Evolutionary conservation across 164 flowering plant genomes (phyloP), one percentile per base, ranked within the genome.

Genomic region (Dillenia turbinata): DNA sequence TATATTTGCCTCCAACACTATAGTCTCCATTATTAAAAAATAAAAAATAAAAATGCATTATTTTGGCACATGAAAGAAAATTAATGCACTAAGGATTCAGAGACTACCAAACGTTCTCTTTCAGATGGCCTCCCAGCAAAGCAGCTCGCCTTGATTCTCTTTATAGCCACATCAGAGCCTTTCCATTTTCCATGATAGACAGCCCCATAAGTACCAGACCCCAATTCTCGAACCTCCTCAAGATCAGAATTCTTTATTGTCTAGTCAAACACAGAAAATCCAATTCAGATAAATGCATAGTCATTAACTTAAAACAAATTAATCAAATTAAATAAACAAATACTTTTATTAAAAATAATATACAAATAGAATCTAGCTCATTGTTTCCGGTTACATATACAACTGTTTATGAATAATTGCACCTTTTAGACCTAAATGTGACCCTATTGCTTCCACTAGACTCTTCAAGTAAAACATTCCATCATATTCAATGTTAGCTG

Each of bases 121-220:
- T 95, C 99, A 59, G 97, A 86, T 52, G 97, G 99, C 66, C 76
- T 87, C 66, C 97, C 99, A 61, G 94, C 83, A 84, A 95, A 95
- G 82, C 99, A 95, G 72, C 97, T 89, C 10, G 99, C 89, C 79
- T 95, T 95, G 56, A 95, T 95, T 72, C 97, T 88, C 73, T 95
- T 95, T 64, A 95, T 71, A 43, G 99, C 99, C 11, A 95, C 99
- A 83, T 95, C 99, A 59, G 97, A 95, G 61, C 99, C 99, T 66
- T 79, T 92, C 99, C 99, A 95, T 71, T 95, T 95, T 51, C 97
- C 97, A 80, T 95, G 92, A 71, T 71, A 95, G 54, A 95, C 99
- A 66, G 97, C 69, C 14, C 99, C 99, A 79, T 92, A 95, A 15
- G 99, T 92, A 61, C 99, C 99, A 65, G 94, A 78, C 15, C 99